Percentiles rank a stretch among this genome's conserved stretches.
phyloP scores from a whole-genome alignment of 257 asterid genomes.

The Primulina eburnea region DNA sequence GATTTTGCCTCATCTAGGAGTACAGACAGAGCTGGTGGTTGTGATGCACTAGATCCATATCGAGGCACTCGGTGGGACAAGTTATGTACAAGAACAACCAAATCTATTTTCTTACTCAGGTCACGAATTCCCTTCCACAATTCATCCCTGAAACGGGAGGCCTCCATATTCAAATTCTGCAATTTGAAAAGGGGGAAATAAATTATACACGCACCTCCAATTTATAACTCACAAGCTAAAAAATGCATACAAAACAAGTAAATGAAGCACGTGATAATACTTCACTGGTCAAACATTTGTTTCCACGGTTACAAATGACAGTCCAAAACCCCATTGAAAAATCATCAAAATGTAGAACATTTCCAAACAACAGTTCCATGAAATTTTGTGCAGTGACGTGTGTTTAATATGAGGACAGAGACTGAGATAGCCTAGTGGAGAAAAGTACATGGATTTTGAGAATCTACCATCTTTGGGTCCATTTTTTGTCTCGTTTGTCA shows the following conservation, averaged over 20 bases:
- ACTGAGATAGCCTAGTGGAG: not conserved
- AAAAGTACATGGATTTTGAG: not conserved
- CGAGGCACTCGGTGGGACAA: slow-evolving; percentile 89
- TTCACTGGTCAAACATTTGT: not conserved
- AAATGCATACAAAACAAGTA: not conserved
- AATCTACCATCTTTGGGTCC: not conserved
- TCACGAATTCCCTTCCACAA: slow-evolving; percentile 96
- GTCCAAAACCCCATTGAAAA: too few species aligned
- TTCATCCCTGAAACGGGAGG: slow-evolving; percentile 88
- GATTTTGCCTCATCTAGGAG: slow-evolving; percentile 90
- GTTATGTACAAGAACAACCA: slow-evolving; percentile 92
- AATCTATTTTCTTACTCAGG: slow-evolving; percentile 79
- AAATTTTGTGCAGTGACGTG: too few species aligned
- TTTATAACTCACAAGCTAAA: not conserved
- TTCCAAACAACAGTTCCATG: too few species aligned
- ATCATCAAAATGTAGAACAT: too few species aligned
- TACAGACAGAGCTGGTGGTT: slow-evolving; percentile 69
- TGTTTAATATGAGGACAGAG: not conserved
- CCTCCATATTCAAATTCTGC: slow-evolving; percentile 81
- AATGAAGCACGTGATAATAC: not conserved
- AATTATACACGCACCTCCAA: not conserved
- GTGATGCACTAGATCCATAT: slow-evolving; percentile 48
- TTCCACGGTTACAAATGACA: not conserved
- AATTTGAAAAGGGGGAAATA: slow-evolving; percentile 12
- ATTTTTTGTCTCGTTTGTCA: not conserved